Base-by-base conservation (phyloP, 2,329 filamentous ascomycete genomes). In the Amauroascus verrucosus region DNA sequence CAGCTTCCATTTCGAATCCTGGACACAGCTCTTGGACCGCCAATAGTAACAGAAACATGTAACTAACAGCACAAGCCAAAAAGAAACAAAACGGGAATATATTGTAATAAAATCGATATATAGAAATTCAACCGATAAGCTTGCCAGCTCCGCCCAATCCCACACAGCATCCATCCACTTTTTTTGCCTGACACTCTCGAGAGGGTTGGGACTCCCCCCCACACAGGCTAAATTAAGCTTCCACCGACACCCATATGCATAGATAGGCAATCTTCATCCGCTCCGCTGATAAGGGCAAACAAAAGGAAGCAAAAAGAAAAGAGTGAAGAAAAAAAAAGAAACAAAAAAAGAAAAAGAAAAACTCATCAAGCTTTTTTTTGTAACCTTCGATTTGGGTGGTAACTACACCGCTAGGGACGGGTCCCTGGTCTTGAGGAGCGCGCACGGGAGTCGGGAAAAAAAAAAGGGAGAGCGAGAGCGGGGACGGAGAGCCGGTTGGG, bases 281-380 rank as follows among this genome's bases (percentile, higher is more conserved):
- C 47, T 50, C 47, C 47, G 35, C 49, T 51, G 49, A 51, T 51
- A 51, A 51, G 49, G 30, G 22, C 22, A 43, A 22, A 4, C 38
- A 44, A 43, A 43, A 43, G 43, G 14, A 13, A 38, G n/a, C 33
- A 38, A 30, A 14, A n/a, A n/a, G n/a, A n/a, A n/a, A n/a, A n/a
- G n/a, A n/a, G n/a, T n/a, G n/a, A n/a, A n/a, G n/a, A n/a, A n/a
- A 16, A 38, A n/a, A 40, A 26, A 28, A 16, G 28, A 45, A 28
- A 28, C 11, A 28, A 45, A 7, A 13, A 11, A 6, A 40, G n/a
- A 40, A 20, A 20, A 3, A 40, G 37, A 20, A 40, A 40, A 40
- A 35, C n/a, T 14, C 33, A 6, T 35, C 33, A 35, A 35, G 33
- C 28, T 41, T 41, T 20, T 6, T n/a, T 41, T 32, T 32, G 6